Evolutionary conservation across 2,329 filamentous ascomycete species (phyloP).

Genomic region (Ambrosiella cleistominuta): DNA sequence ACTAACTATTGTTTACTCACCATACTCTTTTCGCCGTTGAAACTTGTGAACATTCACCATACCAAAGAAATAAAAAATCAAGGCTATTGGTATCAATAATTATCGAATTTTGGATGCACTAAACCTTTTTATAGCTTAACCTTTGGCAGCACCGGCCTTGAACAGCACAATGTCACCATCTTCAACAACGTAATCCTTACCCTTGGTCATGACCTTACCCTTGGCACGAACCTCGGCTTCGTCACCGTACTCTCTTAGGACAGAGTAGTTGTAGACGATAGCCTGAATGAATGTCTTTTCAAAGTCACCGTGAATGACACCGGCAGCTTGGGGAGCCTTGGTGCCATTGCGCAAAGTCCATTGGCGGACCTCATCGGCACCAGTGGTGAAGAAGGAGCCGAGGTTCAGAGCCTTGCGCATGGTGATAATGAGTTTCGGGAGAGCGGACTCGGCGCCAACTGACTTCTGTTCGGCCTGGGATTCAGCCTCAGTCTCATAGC

Average conservation of each 20-base stretch:
- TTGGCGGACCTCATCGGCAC: conserved; percentile 88
- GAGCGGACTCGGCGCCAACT: conserved; percentile 66
- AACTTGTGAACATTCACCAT: neutral
- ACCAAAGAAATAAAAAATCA: neutral
- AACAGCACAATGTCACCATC: conserved; percentile 73
- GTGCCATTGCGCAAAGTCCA: conserved; percentile 94
- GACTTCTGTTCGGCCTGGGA: conserved; percentile 76
- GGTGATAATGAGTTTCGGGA: conserved; percentile 78
- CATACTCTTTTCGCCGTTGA: neutral
- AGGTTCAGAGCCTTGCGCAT: conserved; percentile 89
- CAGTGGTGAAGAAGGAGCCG: conserved; percentile 92
- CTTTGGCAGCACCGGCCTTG: conserved; percentile 74
- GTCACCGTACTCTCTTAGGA: conserved; percentile 71
- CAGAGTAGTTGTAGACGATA: conserved; percentile 76
- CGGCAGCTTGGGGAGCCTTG: conserved; percentile 93
- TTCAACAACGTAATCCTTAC: conserved; percentile 86
- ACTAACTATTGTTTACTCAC: neutral
- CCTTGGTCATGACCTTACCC: conserved; percentile 96
- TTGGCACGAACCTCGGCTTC: conserved; percentile 79
- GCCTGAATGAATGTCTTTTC: conserved; percentile 99
- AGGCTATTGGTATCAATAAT: conserved; percentile 5
- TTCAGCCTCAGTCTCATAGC: conserved; percentile 60
- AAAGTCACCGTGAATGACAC: conserved; percentile 96
- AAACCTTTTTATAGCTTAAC: conserved; percentile 22
- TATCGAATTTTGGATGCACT: conserved; percentile 7